Base-by-base conservation (phyloP, 2,329 filamentous ascomycete species). In the Knufia petricola region DNA sequence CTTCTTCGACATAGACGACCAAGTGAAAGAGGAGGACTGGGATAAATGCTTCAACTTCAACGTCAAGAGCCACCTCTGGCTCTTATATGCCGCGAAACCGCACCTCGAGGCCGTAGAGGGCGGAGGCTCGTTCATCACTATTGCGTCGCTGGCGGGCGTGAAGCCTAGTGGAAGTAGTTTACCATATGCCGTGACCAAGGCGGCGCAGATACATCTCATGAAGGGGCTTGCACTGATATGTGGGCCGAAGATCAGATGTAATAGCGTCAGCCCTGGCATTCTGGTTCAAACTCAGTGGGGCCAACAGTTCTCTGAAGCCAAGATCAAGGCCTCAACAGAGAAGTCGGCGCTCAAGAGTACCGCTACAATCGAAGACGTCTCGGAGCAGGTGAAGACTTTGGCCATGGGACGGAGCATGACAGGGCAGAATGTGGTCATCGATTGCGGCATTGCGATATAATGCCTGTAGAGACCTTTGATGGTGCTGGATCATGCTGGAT, bases 111-210 rank as follows among this genome's bases (percentile, higher is more conserved):
- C 73, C 51, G 67, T 67, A 0, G 55, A 53, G 28, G 55, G 50
- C 10, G 73, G 80, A 50, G 80, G 80, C 1, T 68, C 69, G 0
- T 84, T 85, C 55, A 73, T 85, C 53, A 78, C 74, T 1, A 83
- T 81, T 0, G 78, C 81, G 0, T 79, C 75, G 38, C 58, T 84
- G 20, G 81, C 82, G 0, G 82, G 81, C 1, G 75, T 85, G 1
- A 78, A 74, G 57, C 74, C 77, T 0, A 77, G 73, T 51, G 82
- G 82, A 1, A 83, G 78, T 53, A 75, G 75, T 2, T 60, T 83
- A 55, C 78, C 86, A 2, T 92, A 92, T 60, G 73, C 80, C 0
- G 82, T 89, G 15, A 85, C 84, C 31, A 92, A 92, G 63, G 77
- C 85, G 0, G 86, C 86, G 9, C 78, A 82, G 66, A 62, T 85